A percentile compares a stretch with the other conserved stretches of the same genome.
Evolutionary conservation across 768 basidiomycete genomes (phyloP).

Genomic region (Russula ochroleuca): DNA sequence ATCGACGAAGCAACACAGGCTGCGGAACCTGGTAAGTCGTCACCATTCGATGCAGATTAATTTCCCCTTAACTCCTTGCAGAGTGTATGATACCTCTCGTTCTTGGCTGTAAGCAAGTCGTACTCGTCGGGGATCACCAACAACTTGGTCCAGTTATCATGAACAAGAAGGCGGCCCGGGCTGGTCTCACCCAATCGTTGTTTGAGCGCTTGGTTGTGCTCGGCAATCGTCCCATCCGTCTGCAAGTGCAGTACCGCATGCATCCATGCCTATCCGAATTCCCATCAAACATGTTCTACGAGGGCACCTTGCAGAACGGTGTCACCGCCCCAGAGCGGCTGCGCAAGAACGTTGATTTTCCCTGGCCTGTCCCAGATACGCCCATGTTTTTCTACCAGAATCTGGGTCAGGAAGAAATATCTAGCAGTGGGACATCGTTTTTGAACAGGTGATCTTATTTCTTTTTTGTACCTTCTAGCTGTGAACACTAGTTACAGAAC

Average conservation of each 20-base stretch:
- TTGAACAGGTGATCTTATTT: conserved; percentile 66
- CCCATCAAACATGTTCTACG: conserved; percentile 99
- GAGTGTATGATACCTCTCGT: conserved; percentile 99
- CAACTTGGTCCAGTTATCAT: conserved; percentile 99
- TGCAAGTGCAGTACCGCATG: conserved; percentile 99
- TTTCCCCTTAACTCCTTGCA: conserved; percentile 34
- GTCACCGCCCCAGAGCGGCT: conserved; percentile 97
- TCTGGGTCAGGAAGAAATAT: conserved; percentile 97
- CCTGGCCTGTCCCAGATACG: conserved; percentile 94
- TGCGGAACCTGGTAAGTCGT: conserved; percentile 79
- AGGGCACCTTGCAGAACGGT: conserved; percentile 97
- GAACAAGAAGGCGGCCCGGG: conserved; percentile 99
- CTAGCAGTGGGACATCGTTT: conserved; percentile 97
- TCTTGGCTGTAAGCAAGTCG: conserved; percentile 96
- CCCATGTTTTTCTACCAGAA: conserved; percentile 99
- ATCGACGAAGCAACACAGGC: conserved; percentile 99
- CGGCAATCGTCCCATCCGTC: conserved; percentile 92
- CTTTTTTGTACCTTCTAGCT: conserved; percentile 3
- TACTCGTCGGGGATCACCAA: conserved; percentile 94
- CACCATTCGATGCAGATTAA: conserved; percentile 9
- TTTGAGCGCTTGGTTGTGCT: conserved; percentile 97
- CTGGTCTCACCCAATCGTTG: conserved; percentile 94
- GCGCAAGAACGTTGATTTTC: conserved; percentile 98
- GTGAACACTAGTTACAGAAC: conserved; percentile 51
- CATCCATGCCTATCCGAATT: conserved; percentile 99